Base-by-base conservation (phyloP, 805 yeast species). In the Metschnikowia continentalis region DNA sequence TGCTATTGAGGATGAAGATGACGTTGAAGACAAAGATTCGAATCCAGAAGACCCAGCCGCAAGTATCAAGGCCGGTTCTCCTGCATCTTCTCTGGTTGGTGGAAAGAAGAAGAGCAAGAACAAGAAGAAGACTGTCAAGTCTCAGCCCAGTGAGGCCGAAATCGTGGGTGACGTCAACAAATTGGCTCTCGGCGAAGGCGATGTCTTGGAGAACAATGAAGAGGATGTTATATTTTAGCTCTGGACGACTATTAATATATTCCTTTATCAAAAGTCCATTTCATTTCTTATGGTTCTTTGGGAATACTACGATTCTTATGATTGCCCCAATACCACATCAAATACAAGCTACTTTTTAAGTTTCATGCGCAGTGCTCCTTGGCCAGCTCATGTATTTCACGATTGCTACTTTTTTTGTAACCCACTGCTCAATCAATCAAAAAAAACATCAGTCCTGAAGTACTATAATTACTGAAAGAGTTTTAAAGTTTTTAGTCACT, bases 191-290 rank as follows among this genome's bases (percentile, higher is more conserved):
- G 58, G 49, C 7, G 56, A 47, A 17, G 65, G 51, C 10, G 70
- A 71, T 47, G 60, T 72, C 32, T 69, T 73, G 45, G 59, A 72
- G 45, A 75, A 76, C 51, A 65, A 65, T 30, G 80, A 76, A 54
- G 79, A 75, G 46, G 81, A 76, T 55, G 76, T 76, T 48, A 72
- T 72, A 45, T 74, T 74, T 54, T 72, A 62, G 45, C 35, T 17
- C 26, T 19, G 23, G 33, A 20, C 17, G 46, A 32, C 38, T 33
- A n/a, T 20, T 10, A n/a, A 22, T n/a, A 40, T 19, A 33, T 32
- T 33, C 32, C 6, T n/a, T 19, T n/a, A 20, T 8, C 22, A 2
- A 2, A 3, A 32, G 17, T 19, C 30, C 38, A 15, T 32, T 42
- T 33, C 22, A 42, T 35, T 42, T 42, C 46, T 42, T 32, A 32